Base-by-base conservation (phyloP, 2,329 filamentous ascomycete genomes). In the Bertia moriformis region DNA sequence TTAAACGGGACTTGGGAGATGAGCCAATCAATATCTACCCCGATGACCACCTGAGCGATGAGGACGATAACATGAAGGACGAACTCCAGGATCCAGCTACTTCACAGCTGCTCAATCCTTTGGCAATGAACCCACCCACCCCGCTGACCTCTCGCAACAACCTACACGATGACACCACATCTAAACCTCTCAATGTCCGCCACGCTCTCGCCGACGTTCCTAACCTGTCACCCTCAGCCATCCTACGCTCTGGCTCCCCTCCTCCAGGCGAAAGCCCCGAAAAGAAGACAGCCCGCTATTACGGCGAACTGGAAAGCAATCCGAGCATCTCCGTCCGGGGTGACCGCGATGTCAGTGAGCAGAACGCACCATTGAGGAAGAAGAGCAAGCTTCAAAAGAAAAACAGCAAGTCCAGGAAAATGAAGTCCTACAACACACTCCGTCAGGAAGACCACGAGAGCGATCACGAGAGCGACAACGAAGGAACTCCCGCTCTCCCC, bases 281-380 rank as follows among this genome's bases (percentile, higher is more conserved):
- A n/a, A 54, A 51, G 18, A 58, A 57, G 37, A n/a, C n/a, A n/a
- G 40, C 44, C 18, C 52, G 55, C n/a, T 61, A 55, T 44, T 63
- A 62, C 37, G 58, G 56, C n/a, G 51, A 61, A 4, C 42, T 60
- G 2, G 48, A 52, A 45, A 17, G 41, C 51, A 13, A 47, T 42
- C 7, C 40, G 44, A 10, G 32, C 10, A 10, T 17, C 10, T 10
- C 3, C 45, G 49, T 2, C 51, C n/a, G n/a, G n/a, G n/a, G n/a
- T n/a, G 50, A 19, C 45, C 49, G 32, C 15, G 15, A 18, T 7
- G 7, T 15, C 10, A 35, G 32, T 15, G 32, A 15, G 12, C 32
- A 35, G 32, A 10, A 35, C 10, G 15, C 10, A 7, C 15, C 10
- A 7, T 7, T 7, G 12, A 35, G 15, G 15, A 35, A 35, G 32